Evolutionary conservation across 2,329 filamentous ascomycete species (phyloP).

Genomic region (Diaporthe humulicola): DNA sequence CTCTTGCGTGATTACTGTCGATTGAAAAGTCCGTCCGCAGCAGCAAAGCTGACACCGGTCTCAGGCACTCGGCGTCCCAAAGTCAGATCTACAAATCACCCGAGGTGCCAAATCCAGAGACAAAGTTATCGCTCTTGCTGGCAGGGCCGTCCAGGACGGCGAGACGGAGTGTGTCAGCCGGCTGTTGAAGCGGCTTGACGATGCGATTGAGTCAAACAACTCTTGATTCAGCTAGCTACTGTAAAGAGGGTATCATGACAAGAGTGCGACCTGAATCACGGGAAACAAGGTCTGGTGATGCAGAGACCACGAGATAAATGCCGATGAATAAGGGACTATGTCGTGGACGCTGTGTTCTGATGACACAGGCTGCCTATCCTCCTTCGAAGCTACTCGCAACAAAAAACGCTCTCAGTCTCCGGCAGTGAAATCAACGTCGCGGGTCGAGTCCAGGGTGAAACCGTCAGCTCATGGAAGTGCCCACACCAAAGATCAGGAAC

Average conservation of each 20-base stretch:
- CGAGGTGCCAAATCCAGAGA: constrained; percentile 74
- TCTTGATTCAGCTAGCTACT: not conserved
- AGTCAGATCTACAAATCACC: constrained; percentile 72
- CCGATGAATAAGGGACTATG: not conserved
- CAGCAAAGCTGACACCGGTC: not conserved
- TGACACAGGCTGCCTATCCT: not conserved
- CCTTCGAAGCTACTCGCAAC: not conserved
- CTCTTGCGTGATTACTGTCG: not conserved
- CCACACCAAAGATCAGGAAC: not conserved
- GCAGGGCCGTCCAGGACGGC: constrained; percentile 43
- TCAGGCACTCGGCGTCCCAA: constrained; percentile 71
- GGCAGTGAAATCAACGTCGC: not conserved
- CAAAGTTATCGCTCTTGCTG: constrained; percentile 68
- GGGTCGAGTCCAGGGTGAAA: not conserved
- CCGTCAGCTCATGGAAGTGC: not conserved
- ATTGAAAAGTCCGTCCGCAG: not conserved
- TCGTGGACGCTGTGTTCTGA: no score
- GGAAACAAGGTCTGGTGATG: not conserved
- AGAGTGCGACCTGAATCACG: not conserved
- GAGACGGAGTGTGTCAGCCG: constrained; percentile 46
- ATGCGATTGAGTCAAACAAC: constrained; percentile 10
- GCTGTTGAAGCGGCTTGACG: constrained; percentile 41
- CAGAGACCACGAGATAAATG: no score
- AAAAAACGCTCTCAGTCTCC: no score
- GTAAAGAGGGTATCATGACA: not conserved